Evolutionary conservation across 2,329 filamentous ascomycete species (phyloP).

Genomic region (Colletotrichum zoysiae): DNA sequence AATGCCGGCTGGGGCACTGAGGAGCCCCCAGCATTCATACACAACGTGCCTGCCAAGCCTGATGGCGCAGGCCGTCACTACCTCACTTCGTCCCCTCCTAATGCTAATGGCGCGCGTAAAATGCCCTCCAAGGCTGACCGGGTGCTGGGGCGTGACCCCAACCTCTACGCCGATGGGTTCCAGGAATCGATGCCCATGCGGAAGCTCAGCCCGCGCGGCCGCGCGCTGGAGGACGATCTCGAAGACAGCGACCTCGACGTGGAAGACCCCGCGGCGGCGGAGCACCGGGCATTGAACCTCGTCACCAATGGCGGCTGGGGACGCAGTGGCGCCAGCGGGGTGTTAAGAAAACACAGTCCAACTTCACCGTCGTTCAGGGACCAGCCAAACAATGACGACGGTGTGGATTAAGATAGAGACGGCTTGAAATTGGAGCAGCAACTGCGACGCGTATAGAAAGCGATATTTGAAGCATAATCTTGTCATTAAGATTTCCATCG

Average conservation of each 20-base stretch:
- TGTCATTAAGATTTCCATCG: conserved; percentile 13
- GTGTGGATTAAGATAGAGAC: conserved; percentile 33
- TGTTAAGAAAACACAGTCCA: conserved; percentile 54
- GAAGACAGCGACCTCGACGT: conserved; percentile 51
- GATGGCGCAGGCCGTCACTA: conserved; percentile 48
- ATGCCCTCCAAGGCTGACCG: conserved; percentile 69
- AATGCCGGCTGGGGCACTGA: conserved; percentile 75
- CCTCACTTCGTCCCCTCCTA: conserved; percentile 42
- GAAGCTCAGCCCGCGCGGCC: conserved; percentile 61
- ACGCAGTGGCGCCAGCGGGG: conserved; percentile 57
- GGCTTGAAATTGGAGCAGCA: not conserved
- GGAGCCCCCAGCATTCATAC: conserved; percentile 45
- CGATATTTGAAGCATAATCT: conserved; percentile 34
- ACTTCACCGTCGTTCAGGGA: conserved; percentile 34
- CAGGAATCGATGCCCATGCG: conserved; percentile 59
- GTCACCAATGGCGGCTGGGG: conserved; percentile 56
- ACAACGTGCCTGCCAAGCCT: conserved; percentile 38
- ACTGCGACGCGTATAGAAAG: conserved; percentile 21
- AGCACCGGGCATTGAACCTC: conserved; percentile 61
- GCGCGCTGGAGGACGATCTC: conserved; percentile 58
- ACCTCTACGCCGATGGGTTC: conserved; percentile 64
- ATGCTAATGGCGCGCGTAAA: conserved; percentile 50
- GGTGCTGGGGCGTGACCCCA: conserved; percentile 68
- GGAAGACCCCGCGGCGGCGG: conserved; percentile 54
- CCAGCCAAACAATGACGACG: conserved; percentile 33